phyloP scores from a whole-genome alignment of 164 flowering plant species.

The Sedum album region DNA sequence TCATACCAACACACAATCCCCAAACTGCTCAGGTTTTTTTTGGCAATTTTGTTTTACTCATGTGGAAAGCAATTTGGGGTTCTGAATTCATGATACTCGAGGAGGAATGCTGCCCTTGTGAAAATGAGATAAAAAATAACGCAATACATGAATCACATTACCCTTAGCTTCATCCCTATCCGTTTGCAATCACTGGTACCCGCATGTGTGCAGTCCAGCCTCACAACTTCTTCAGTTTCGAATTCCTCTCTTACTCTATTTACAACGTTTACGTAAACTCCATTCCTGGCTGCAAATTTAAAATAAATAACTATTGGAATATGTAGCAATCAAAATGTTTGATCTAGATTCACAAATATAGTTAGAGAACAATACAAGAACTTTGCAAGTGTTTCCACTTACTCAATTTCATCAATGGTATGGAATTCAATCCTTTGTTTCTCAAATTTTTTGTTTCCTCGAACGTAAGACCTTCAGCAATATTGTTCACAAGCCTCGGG shows the following conservation, averaged over 20 bases:
- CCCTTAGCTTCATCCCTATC: slow-evolving; percentile 84
- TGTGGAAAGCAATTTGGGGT: too few species aligned
- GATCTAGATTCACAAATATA: not conserved
- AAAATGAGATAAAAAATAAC: not conserved
- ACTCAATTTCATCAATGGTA: slow-evolving; percentile 78
- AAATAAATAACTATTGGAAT: not conserved
- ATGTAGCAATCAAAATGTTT: not conserved
- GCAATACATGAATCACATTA: slow-evolving; percentile 14
- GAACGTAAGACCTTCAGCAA: slow-evolving; percentile 67
- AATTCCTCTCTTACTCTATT: slow-evolving; percentile 72
- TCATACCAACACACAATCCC: too few species aligned
- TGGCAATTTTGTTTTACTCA: too few species aligned
- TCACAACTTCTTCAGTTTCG: slow-evolving; percentile 61
- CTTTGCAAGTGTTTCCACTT: slow-evolving; percentile 16
- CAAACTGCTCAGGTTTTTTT: too few species aligned
- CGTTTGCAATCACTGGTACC: slow-evolving; percentile 79
- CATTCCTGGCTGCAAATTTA: slow-evolving; percentile 63
- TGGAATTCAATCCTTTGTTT: slow-evolving; percentile 54
- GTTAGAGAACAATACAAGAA: not conserved
- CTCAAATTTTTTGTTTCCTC: slow-evolving; percentile 85
- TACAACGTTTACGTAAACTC: slow-evolving; percentile 84
- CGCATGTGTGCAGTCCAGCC: slow-evolving; percentile 71
- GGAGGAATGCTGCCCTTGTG: too few species aligned
- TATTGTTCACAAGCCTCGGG: slow-evolving; percentile 80
- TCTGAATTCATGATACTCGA: too few species aligned